Evolutionary conservation across 345 rosid species (phyloP).

Genomic region (Hibiscus syriacus): DNA sequence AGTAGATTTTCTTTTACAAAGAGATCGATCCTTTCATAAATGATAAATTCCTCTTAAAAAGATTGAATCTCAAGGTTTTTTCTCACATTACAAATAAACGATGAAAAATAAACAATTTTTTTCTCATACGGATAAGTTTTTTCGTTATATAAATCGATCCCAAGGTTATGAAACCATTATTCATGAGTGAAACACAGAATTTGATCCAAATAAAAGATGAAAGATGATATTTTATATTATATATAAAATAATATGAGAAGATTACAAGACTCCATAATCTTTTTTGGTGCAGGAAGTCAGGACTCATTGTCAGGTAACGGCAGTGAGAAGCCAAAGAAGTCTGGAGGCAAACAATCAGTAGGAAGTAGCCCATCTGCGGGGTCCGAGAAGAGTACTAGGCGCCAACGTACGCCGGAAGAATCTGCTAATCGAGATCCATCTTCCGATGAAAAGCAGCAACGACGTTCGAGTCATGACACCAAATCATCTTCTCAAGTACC

Average conservation of each 20-base stretch:
- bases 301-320: background rate
- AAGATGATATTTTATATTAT: background rate
- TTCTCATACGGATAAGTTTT: background rate
- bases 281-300: background rate
- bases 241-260: too few relatives aligned
- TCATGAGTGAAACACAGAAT: background rate
- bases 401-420: constrained; percentile 22
- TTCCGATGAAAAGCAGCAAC: constrained; percentile 5
- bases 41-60: too few relatives aligned
- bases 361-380: constrained; percentile 12
- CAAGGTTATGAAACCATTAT: too few relatives aligned
- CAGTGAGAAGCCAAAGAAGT: constrained; percentile 29
- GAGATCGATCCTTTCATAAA: too few relatives aligned
- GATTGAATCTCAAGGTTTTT: too few relatives aligned
- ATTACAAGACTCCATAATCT: too few relatives aligned
- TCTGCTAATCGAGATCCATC: constrained; percentile 20
- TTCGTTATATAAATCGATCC: background rate
- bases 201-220: background rate
- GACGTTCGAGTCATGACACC: constrained; percentile 13
- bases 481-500: constrained; percentile 22
- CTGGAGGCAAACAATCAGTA: constrained; percentile 21
- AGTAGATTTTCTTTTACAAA: too few relatives aligned
- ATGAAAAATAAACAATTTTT: background rate
- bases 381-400: constrained; percentile 33
- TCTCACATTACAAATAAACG: too few relatives aligned